Percentiles rank a stretch among this genome's conserved stretches.
phyloP scores from a whole-genome alignment of 768 basidiomycete species.

The Xerocomellus amylosporus region DNA sequence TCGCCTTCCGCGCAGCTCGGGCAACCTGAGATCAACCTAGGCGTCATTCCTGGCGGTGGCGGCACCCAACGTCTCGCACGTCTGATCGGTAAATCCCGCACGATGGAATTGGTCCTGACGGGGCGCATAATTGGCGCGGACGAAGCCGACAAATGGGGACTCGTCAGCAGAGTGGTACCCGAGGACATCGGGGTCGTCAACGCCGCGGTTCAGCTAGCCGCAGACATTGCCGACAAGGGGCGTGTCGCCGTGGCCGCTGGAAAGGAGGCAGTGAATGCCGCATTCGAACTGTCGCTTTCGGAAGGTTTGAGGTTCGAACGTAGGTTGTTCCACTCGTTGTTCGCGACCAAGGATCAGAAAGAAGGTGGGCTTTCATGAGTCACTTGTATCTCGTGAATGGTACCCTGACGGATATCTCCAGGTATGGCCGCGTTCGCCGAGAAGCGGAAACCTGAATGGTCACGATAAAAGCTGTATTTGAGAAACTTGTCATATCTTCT shows the following conservation, averaged over 20 bases:
- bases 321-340: constrained; percentile 85
- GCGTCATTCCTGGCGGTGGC: constrained; percentile 92
- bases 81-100: constrained; percentile 85
- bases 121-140: constrained; percentile 77
- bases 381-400: neutral
- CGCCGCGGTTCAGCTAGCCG: constrained; percentile 81
- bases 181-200: constrained; percentile 81
- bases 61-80: constrained; percentile 88
- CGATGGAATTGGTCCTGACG: constrained; percentile 93
- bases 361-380: constrained; percentile 59
- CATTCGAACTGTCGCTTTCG: constrained; percentile 74
- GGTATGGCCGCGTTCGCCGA: constrained; percentile 95
- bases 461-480: constrained; percentile 27
- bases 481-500: neutral
- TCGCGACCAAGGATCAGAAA: constrained; percentile 94
- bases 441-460: constrained; percentile 87
- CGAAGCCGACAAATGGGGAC: constrained; percentile 85
- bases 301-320: constrained; percentile 89
- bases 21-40: constrained; percentile 95
- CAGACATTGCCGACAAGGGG: constrained; percentile 77
- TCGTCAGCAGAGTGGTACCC: constrained; percentile 77
- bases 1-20: constrained; percentile 90
- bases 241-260: constrained; percentile 78
- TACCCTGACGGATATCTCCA: constrained; percentile 29
- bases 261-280: constrained; percentile 95